Conservation (phyloP, 75 land plant genomes). For the Pseudotsuga menziesii region DNA sequence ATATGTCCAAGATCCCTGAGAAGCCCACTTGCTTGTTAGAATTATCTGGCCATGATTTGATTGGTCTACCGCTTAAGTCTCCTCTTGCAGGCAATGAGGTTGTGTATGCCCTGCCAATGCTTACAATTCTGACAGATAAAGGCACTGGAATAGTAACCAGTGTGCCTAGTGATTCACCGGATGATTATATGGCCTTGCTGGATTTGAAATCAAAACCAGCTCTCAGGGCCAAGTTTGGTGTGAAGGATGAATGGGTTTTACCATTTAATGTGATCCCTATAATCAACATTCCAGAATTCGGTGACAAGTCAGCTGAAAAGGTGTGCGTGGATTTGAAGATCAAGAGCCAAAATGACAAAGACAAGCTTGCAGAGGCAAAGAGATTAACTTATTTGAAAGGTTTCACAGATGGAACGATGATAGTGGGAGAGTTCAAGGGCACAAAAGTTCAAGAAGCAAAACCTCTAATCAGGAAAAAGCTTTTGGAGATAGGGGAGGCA, state of each 20-base stretch:
- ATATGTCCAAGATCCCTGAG: constrained; percentile 57
- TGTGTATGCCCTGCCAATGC: constrained; percentile 89
- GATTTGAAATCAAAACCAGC: constrained; percentile 78
- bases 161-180: constrained; percentile 93
- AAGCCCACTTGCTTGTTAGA: constrained; percentile 76
- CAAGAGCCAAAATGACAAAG: constrained; percentile 89
- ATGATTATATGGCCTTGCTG: constrained; percentile 83
- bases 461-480: constrained; percentile 59
- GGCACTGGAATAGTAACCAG: constrained; percentile 95
- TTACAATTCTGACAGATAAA: constrained; percentile 74
- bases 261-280: constrained; percentile 81
- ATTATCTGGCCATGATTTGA: constrained; percentile 73
- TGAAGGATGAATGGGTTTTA: constrained; percentile 89
- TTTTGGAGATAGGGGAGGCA: constrained; percentile 54
- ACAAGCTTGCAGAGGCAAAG: constrained; percentile 83
- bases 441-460: constrained; percentile 77
- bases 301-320: constrained; percentile 76
- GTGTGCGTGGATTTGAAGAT: constrained; percentile 77
- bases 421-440: constrained; percentile 71
- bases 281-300: constrained; percentile 82
- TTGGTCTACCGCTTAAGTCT: constrained; percentile 71
- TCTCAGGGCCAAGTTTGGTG: constrained; percentile 61
- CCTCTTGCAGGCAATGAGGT: constrained; percentile 64
- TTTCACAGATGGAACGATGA: constrained; percentile 84
- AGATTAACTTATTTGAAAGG: constrained; percentile 75